Conservation (phyloP, 306 rosid genomes). For the Potentilla sterilis region DNA sequence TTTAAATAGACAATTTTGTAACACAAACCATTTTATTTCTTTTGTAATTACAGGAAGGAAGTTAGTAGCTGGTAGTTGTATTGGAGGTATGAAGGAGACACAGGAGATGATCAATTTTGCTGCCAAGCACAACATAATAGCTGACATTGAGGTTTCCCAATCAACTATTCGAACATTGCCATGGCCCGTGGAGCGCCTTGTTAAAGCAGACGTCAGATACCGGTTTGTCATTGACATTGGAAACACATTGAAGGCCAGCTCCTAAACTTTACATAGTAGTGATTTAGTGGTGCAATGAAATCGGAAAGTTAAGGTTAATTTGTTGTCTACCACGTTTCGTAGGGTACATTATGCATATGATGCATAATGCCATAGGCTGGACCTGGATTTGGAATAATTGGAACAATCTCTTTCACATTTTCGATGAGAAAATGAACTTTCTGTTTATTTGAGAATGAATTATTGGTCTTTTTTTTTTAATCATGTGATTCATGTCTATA, state of each 20-base stretch:
- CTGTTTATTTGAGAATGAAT: not conserved
- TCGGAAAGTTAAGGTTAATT: not conserved
- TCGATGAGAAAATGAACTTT: too few relatives aligned
- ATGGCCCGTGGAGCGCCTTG: conserved; percentile 53
- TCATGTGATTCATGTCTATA: too few relatives aligned
- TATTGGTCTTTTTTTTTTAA: not conserved
- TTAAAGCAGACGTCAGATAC: conserved; percentile 49
- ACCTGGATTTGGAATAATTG: too few relatives aligned
- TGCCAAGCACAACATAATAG: conserved; percentile 45
- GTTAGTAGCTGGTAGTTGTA: conserved; percentile 32
- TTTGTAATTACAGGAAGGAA: conserved; percentile 5
- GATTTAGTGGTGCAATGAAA: not conserved
- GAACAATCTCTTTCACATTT: too few relatives aligned
- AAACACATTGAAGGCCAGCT: not conserved
- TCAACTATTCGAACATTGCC: conserved; percentile 48
- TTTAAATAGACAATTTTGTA: not conserved
- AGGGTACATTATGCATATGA: not conserved
- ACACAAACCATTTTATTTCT: not conserved
- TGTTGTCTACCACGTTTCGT: conserved; percentile 14
- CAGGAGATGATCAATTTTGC: conserved; percentile 33
- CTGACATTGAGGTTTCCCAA: conserved; percentile 47
- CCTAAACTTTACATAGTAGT: not conserved
- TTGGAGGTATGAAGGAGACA: conserved; percentile 24
- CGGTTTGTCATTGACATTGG: conserved; percentile 16
- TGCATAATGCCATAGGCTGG: not conserved